Evolutionary conservation across 129 eudicot species (phyloP).

Genomic region (Saussurea involucrata): DNA sequence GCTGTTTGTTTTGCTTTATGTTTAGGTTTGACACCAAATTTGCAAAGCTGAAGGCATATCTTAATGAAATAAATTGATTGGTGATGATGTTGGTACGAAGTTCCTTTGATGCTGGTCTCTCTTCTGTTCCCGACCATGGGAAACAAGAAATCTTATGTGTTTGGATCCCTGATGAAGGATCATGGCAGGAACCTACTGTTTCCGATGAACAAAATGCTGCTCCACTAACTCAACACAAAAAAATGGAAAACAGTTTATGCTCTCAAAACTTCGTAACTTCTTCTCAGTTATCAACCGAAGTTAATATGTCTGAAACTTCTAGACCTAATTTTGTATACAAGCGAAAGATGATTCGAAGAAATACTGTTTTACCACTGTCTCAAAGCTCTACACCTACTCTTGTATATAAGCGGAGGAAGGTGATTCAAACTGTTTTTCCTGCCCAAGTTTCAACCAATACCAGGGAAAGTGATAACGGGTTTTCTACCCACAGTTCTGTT

Average conservation of each 20-base stretch:
- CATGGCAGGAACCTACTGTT: conserved; percentile 24
- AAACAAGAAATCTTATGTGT: conserved; percentile 31
- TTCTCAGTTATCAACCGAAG: conserved; percentile 38
- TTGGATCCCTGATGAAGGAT: conserved; percentile 23
- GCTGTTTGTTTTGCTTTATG: not conserved
- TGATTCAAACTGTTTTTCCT: conserved; percentile 19
- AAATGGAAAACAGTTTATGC: conserved; percentile 12
- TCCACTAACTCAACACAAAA: conserved; percentile 10
- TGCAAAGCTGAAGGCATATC: conserved; percentile 1
- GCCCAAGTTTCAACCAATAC: conserved; percentile 6
- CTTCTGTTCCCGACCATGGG: conserved; percentile 22
- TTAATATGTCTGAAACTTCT: conserved; percentile 37
- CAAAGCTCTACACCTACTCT: conserved; percentile 27
- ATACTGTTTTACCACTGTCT: conserved; percentile 14
- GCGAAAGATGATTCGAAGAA: conserved; percentile 38
- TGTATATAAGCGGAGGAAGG: conserved; percentile 51
- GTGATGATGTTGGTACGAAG: conserved; percentile 45
- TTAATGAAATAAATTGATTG: conserved; percentile 1
- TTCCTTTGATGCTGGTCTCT: conserved; percentile 24
- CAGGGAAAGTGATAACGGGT: conserved; percentile 12
- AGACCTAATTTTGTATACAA: conserved; percentile 42
- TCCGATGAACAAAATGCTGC: not conserved
- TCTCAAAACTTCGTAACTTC: conserved; percentile 30
- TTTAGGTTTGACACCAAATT: conserved; percentile 13
- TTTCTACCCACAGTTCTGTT: conserved; percentile 29